These are phyloP conservation scores for Penicillium sclerotiorum DNA, from an alignment of 2,329 filamentous ascomycete genomes.

Conservation along the genomic window DNA sequence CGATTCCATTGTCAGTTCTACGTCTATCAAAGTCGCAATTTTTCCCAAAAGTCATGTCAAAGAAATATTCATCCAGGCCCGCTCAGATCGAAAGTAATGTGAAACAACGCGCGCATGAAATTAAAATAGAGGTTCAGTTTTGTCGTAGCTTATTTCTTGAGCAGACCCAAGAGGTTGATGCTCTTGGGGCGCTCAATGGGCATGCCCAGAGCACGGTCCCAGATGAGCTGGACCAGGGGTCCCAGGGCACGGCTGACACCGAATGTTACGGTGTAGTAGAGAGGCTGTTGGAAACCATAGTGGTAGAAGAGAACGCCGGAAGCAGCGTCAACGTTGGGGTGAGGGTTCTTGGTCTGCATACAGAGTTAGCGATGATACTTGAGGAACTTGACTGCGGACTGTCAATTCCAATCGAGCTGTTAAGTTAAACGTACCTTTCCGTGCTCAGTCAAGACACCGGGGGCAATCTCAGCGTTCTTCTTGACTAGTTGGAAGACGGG, in stretches of 20 bases:
- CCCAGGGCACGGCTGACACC: slow-evolving; percentile 73
- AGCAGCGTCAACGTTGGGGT: slow-evolving; percentile 92
- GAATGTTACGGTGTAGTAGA: slow-evolving; percentile 83
- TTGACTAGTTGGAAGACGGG: slow-evolving; percentile 93
- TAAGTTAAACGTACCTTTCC: slow-evolving; percentile 65
- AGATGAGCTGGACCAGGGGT: slow-evolving; percentile 90
- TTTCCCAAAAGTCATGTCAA: background rate
- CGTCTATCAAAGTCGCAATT: background rate
- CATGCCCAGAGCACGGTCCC: slow-evolving; percentile 90
- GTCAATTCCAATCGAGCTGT: background rate
- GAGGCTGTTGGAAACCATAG: slow-evolving; percentile 94
- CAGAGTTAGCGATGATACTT: no score
- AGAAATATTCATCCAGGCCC: background rate
- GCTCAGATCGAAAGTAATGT: background rate
- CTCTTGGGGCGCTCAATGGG: slow-evolving; percentile 98
- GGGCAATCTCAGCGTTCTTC: slow-evolving; percentile 89
- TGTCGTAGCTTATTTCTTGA: slow-evolving; percentile 54
- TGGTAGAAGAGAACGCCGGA: slow-evolving; percentile 97
- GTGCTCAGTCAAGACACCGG: slow-evolving; percentile 86
- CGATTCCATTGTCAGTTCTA: no score
- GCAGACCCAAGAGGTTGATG: slow-evolving; percentile 85
- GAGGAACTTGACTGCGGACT: no score
- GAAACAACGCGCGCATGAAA: background rate
- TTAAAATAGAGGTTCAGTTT: background rate
- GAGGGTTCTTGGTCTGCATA: slow-evolving; percentile 93